phyloP scores from a whole-genome alignment of 257 asterid species.

The Nicotiana undulata region DNA sequence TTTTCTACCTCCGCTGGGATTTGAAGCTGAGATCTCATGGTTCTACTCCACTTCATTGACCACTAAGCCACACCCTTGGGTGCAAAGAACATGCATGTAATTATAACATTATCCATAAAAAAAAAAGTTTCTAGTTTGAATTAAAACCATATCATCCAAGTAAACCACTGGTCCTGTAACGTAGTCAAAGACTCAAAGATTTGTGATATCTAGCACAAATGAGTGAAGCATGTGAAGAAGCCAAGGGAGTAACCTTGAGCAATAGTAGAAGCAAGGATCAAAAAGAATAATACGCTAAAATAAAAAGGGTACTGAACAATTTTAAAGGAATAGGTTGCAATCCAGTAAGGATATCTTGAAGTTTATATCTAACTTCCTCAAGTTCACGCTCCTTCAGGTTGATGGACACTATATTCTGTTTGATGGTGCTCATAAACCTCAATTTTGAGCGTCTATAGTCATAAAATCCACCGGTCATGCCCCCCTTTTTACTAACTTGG shows the following conservation, averaged over 20 bases:
- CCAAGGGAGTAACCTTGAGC: neutral
- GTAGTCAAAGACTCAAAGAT: neutral
- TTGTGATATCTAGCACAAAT: neutral
- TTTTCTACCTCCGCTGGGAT: too few species aligned
- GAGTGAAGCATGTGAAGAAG: neutral
- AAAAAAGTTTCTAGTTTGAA: neutral
- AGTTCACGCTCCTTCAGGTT: slow-evolving; percentile 52
- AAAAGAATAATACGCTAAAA: neutral
- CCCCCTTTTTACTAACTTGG: slow-evolving; percentile 98
- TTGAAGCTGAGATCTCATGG: too few species aligned
- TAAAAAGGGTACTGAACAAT: slow-evolving; percentile 15
- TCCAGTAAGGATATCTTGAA: slow-evolving; percentile 80
- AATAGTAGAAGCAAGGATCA: slow-evolving; percentile 2
- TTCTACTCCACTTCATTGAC: too few species aligned
- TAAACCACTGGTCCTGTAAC: neutral
- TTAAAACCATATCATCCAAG: neutral
- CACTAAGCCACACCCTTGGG: too few species aligned
- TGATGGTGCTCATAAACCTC: slow-evolving; percentile 70
- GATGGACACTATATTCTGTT: slow-evolving; percentile 44
- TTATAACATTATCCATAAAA: neutral
- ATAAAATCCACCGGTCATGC: slow-evolving; percentile 99
- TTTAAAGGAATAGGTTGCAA: neutral
- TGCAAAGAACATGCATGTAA: neutral
- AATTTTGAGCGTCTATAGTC: slow-evolving; percentile 84
- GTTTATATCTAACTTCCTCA: slow-evolving; percentile 46